These are phyloP conservation scores for barrel medic (Medicago truncatula) DNA, from an alignment of 306 rosid species.

Conservation along the genomic window DNA sequence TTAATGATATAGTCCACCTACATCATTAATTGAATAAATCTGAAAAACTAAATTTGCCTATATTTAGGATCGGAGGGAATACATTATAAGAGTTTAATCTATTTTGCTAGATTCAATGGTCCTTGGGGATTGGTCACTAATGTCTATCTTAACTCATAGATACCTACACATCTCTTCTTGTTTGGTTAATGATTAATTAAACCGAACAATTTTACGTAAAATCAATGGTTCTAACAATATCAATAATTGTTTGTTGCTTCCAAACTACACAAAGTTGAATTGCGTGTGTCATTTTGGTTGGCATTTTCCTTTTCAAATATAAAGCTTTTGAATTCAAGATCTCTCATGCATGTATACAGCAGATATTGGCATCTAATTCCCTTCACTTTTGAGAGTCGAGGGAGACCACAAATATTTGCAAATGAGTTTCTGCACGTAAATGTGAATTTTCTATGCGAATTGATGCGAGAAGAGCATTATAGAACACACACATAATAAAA, in stretches of 20 bases:
- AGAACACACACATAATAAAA: too few species aligned
- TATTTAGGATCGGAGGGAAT: too few species aligned
- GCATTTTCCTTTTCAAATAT: conserved; percentile 30
- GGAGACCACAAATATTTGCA: not conserved
- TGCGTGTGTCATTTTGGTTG: conserved; percentile 22
- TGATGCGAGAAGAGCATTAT: too few species aligned
- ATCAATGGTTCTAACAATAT: conserved; percentile 9
- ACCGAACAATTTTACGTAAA: not conserved
- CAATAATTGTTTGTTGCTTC: conserved; percentile 46
- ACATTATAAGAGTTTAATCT: too few species aligned
- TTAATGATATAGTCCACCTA: too few species aligned
- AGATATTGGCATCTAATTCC: conserved; percentile 9
- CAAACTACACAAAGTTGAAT: conserved; percentile 38
- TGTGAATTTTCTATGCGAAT: too few species aligned
- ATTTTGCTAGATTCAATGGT: too few species aligned
- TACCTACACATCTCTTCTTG: conserved; percentile 36
- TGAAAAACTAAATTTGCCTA: too few species aligned
- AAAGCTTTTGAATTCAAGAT: conserved; percentile 12
- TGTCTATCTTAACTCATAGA: conserved; percentile 17
- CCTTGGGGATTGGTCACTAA: not conserved
- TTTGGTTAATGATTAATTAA: conserved; percentile 32
- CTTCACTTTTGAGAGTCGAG: not conserved
- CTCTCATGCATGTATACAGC: not conserved
- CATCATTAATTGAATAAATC: too few species aligned
- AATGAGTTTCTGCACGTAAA: not conserved